phyloP scores from a whole-genome alignment of 345 rosid species.

The Rhodamnia argentea region DNA sequence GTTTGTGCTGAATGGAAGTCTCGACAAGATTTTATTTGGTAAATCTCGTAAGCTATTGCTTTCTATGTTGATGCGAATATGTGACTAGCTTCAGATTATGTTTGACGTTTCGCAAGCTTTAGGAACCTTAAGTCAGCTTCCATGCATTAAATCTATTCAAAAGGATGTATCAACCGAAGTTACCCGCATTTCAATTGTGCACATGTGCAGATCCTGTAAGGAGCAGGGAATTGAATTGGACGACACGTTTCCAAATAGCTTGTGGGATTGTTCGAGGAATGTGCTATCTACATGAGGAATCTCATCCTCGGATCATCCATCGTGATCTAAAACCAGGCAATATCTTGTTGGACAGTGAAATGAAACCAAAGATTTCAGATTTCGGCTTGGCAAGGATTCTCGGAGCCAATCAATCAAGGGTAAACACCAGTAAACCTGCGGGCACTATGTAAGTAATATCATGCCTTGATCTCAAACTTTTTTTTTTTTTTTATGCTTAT shows the following conservation, averaged over 20 bases:
- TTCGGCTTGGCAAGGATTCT: conserved; percentile 15
- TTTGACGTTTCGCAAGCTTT: neutral
- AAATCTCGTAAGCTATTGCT: neutral
- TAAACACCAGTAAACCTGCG: too few relatives aligned
- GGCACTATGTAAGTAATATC: too few relatives aligned
- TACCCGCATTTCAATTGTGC: neutral
- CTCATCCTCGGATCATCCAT: conserved; percentile 9
- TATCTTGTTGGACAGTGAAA: conserved; percentile 4
- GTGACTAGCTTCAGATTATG: neutral
- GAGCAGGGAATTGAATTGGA: conserved; percentile 5
- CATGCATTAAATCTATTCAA: neutral
- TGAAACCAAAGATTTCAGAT: conserved; percentile 21
- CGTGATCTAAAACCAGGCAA: conserved; percentile 15
- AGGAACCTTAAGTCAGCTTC: neutral
- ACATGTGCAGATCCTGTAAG: neutral
- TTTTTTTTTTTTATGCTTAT: neutral
- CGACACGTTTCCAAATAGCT: conserved; percentile 3
- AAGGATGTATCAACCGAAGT: neutral
- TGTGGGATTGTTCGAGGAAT: conserved; percentile 6
- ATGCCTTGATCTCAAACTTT: too few relatives aligned
- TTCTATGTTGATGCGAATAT: neutral
- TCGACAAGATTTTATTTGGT: neutral
- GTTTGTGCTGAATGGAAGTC: neutral
- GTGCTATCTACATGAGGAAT: conserved; percentile 16
- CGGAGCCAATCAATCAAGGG: conserved; percentile 1